These are phyloP conservation scores for Neobulgaria alba DNA, from an alignment of 2,329 filamentous ascomycete species.

Conservation along the genomic window DNA sequence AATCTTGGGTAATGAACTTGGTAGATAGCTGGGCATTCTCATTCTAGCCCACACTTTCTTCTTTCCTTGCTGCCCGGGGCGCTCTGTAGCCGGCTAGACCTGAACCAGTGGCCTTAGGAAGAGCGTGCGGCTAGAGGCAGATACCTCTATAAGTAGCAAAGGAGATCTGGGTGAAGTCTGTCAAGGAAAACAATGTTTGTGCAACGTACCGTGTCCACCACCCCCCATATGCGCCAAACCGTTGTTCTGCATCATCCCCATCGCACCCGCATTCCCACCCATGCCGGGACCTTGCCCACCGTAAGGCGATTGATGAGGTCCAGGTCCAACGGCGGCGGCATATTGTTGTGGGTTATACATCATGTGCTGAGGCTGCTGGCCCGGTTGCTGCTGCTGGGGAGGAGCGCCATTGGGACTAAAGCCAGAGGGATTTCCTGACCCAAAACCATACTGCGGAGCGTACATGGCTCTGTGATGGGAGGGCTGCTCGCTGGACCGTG, in stretches of 20 bases:
- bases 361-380: slow-evolving; percentile 35
- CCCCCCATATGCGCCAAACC: slow-evolving; percentile 28
- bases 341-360: slow-evolving; percentile 44
- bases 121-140: background rate
- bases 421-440: slow-evolving; percentile 12
- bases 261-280: slow-evolving; percentile 23
- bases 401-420: slow-evolving; percentile 16
- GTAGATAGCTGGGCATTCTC: no score
- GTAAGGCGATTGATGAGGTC: slow-evolving; percentile 22
- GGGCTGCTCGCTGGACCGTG: slow-evolving; percentile 1
- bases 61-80: no score
- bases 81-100: no score
- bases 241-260: slow-evolving; percentile 50
- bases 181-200: slow-evolving; percentile 8
- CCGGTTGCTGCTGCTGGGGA: slow-evolving; percentile 18
- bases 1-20: slow-evolving; percentile 13
- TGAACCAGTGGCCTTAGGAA: no score
- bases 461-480: slow-evolving; percentile 16
- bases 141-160: slow-evolving; percentile 1
- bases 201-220: slow-evolving; percentile 26
- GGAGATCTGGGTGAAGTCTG: slow-evolving; percentile 3
- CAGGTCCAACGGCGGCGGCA: slow-evolving; percentile 11
- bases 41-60: no score
- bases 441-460: slow-evolving; percentile 20
- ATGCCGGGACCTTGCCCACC: slow-evolving; percentile 20